Conservation (phyloP, 352 stramenopile genomes). For the Pythium aristosporum region DNA sequence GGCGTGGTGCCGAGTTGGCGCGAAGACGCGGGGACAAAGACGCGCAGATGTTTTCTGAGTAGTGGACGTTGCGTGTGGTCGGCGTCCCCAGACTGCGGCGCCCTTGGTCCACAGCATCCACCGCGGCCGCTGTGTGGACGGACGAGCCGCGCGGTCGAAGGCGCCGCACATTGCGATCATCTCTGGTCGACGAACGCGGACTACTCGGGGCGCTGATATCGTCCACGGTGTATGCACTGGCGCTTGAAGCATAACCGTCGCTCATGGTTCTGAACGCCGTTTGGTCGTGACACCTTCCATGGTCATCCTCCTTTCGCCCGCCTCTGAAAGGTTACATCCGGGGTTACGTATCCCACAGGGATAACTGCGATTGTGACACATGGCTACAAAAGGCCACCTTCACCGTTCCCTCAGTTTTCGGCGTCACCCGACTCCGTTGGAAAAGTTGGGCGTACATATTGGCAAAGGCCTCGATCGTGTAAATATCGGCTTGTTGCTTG, state of each 20-base stretch:
- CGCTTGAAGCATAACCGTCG: neutral
- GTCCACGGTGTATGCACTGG: neutral
- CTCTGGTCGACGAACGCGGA: neutral
- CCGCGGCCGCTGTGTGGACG: constrained; percentile 18
- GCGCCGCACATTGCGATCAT: neutral
- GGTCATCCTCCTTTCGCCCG: neutral
- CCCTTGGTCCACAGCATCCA: constrained; percentile 9
- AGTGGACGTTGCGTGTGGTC: constrained; percentile 15
- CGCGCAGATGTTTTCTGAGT: neutral
- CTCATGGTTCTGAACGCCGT: neutral
- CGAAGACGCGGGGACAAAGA: neutral
- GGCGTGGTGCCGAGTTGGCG: neutral
- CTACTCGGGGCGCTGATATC: neutral
- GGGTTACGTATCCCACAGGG: neutral
- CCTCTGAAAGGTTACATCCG: constrained; percentile 1
- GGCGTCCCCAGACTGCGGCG: neutral
- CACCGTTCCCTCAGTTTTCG: too few relatives aligned
- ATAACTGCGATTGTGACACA: neutral
- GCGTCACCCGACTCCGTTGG: too few relatives aligned
- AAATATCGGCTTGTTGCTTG: too few relatives aligned
- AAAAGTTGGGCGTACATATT: too few relatives aligned
- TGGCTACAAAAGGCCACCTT: neutral
- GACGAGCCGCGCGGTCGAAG: constrained; percentile 10
- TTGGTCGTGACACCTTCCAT: neutral
- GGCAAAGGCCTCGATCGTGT: too few relatives aligned